Evolutionary conservation across 169 alveolate genomes (phyloP), one percentile per base, ranked within the genome.

Genomic region (Eimeria acervulina): DNA sequence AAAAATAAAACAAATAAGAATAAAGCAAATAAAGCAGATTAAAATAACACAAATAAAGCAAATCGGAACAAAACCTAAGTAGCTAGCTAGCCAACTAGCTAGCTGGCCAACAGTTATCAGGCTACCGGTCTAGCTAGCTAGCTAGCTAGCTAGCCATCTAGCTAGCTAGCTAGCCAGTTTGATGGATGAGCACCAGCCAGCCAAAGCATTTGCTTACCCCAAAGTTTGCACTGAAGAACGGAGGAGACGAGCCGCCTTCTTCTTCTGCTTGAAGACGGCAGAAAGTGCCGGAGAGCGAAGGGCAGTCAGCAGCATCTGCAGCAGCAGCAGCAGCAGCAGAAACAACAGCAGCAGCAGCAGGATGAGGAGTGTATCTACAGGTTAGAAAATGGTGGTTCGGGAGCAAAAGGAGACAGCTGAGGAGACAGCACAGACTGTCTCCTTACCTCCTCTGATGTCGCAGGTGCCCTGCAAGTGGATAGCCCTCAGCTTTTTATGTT

Each of bases 391-490:
- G 15, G 26, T 8, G n/a, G 66, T 2, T 10, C 5, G 66, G 26
- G 26, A 19, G 15, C 17, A 55, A 55, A 55, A 55, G 66, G 66
- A 55, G 66, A 55, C 66, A 55, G 66, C 66, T 2, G 26, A 19
- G 15, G 26, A 55, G 66, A 19, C 17, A 19, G 66, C 17, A 55
- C 17, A 55, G 66, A 55, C 66, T 10, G 80, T 68, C 36, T 40
- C 28, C 89, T 80, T 13, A 81, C 90, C 90, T 36, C 31, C 26
- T 42, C 72, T 61, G 0, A 81, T 1, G 28, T 81, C 72, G 17
- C 70, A 81, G 7, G 90, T 81, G 38, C 90, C 90, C 28, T 81
- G 90, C 23, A 81, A 7, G 28, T 81, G 90, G 12, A 44, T 0
- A n/a, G 47, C 72, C 52, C 47, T 12, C 42, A 81, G 70, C 23